Percentiles rank a stretch among this genome's conserved stretches.
Conservation (phyloP, 78 protist species). For the slime mould (Dictyostelium discoideum) region DNA sequence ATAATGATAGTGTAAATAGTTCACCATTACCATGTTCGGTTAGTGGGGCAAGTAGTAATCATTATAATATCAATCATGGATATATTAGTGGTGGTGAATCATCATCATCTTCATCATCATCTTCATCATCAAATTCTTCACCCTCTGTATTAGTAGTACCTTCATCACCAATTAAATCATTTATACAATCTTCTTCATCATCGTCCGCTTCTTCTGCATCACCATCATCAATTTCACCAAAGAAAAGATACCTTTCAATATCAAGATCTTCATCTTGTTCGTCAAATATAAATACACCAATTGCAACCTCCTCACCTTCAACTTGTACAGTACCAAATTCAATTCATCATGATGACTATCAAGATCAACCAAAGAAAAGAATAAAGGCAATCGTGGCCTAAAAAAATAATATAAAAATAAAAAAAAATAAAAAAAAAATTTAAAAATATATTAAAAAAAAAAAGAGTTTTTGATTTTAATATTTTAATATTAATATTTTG, state of each 20-base stretch:
- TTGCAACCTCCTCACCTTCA: background rate
- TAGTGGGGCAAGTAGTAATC: background rate
- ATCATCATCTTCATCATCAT: background rate
- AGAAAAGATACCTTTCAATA: slow-evolving; percentile 24
- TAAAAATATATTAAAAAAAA: background rate
- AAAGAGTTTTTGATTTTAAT: too few relatives aligned
- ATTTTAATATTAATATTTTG: too few relatives aligned
- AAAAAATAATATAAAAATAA: background rate
- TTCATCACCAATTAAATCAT: slow-evolving; percentile 19
- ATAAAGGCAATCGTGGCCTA: background rate
- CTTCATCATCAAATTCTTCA: background rate
- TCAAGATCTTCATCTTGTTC: slow-evolving; percentile 9
- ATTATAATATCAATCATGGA: slow-evolving; percentile 1
- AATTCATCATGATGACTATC: slow-evolving; percentile 18
- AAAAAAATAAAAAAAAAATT: background rate
- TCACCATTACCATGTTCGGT: slow-evolving; percentile 19
- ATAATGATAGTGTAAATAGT: slow-evolving; percentile 23
- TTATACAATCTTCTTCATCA: background rate
- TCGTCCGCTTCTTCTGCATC: background rate
- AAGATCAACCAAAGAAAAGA: background rate
- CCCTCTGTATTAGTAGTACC: slow-evolving; percentile 3
- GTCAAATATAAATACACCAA: background rate
- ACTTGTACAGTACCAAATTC: slow-evolving; percentile 32
- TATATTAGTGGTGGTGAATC: background rate
- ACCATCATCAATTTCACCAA: slow-evolving; percentile 11